A percentile compares a stretch with the other conserved stretches of the same genome.
Conservation (phyloP, 371 early-diverging fungal genomes). For the Lichtheimia ramosa region DNA sequence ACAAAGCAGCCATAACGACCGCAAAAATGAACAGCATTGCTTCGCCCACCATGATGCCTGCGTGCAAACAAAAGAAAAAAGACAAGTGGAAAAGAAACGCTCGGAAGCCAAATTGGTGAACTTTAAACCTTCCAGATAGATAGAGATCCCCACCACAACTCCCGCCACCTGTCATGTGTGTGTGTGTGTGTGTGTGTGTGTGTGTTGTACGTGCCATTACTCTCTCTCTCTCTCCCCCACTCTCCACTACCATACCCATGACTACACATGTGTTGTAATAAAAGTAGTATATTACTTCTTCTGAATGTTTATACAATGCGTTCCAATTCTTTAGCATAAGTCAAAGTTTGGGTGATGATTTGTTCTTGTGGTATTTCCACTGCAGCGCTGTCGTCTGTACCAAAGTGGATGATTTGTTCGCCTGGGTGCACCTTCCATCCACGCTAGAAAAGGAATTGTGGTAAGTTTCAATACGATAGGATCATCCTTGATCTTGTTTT, state of each 20-base stretch:
- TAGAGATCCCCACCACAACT: too few relatives aligned
- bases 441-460: conserved; percentile 44
- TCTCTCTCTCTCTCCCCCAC: too few relatives aligned
- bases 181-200: too few relatives aligned
- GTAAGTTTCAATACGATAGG: not conserved
- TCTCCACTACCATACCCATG: too few relatives aligned
- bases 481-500: not conserved
- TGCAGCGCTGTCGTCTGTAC: conserved; percentile 56
- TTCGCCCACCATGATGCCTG: conserved; percentile 61
- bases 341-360: conserved; percentile 81
- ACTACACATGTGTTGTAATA: too few relatives aligned
- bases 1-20: conserved; percentile 84
- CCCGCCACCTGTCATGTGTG: too few relatives aligned
- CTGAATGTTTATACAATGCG: conserved; percentile 80
- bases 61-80: too few relatives aligned
- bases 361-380: conserved; percentile 79
- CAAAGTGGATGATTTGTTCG: conserved; percentile 83
- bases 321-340: conserved; percentile 94
- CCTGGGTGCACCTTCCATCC: conserved; percentile 83
- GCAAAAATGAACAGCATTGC: conserved; percentile 88
- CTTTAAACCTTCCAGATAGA: too few relatives aligned
- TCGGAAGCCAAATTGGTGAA: too few relatives aligned
- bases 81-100: too few relatives aligned
- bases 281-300: not conserved
- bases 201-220: too few relatives aligned